A percentile compares a stretch with the other conserved stretches of the same genome.
Conservation (phyloP, 2,329 filamentous ascomycete species). For the Ophioceras dolichostomum region DNA sequence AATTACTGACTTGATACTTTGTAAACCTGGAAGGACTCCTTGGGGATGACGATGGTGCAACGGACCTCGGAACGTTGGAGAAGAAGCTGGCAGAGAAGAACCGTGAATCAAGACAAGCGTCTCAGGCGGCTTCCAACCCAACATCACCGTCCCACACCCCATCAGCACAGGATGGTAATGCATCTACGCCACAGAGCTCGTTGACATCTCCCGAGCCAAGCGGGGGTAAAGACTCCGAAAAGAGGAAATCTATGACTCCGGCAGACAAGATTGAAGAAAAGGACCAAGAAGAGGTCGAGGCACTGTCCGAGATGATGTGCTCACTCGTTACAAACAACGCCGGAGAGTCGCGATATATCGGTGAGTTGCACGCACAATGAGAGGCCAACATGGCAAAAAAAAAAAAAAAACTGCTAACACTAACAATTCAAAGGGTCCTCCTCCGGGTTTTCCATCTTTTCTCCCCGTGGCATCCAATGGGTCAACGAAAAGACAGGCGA, state of each 20-base stretch:
- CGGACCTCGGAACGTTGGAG: constrained; percentile 79
- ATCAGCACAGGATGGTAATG: constrained; percentile 27
- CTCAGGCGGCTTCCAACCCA: constrained; percentile 34
- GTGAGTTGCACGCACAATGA: too few relatives aligned
- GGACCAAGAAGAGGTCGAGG: constrained; percentile 64
- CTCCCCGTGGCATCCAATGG: constrained; percentile 95
- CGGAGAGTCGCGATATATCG: constrained; percentile 92
- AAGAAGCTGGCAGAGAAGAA: constrained; percentile 54
- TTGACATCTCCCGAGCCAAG: constrained; percentile 38
- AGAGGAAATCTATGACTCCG: constrained; percentile 26
- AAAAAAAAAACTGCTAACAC: too few relatives aligned
- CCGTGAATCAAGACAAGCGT: constrained; percentile 35
- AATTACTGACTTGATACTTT: too few relatives aligned
- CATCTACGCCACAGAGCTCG: constrained; percentile 39
- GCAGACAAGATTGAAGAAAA: constrained; percentile 30
- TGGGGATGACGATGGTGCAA: constrained; percentile 75
- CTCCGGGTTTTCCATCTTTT: constrained; percentile 97
- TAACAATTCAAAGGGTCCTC: constrained; percentile 86
- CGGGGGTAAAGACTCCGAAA: constrained; percentile 16
- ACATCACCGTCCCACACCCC: constrained; percentile 37
- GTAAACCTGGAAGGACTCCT: too few relatives aligned
- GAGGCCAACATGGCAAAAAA: too few relatives aligned
- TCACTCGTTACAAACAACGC: constrained; percentile 90
- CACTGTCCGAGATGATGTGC: constrained; percentile 96
- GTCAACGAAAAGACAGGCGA: constrained; percentile 98